Evolutionary conservation across 768 basidiomycete species (phyloP), one percentile per base, ranked within the genome.

Genomic region (Crucibulum laeve): DNA sequence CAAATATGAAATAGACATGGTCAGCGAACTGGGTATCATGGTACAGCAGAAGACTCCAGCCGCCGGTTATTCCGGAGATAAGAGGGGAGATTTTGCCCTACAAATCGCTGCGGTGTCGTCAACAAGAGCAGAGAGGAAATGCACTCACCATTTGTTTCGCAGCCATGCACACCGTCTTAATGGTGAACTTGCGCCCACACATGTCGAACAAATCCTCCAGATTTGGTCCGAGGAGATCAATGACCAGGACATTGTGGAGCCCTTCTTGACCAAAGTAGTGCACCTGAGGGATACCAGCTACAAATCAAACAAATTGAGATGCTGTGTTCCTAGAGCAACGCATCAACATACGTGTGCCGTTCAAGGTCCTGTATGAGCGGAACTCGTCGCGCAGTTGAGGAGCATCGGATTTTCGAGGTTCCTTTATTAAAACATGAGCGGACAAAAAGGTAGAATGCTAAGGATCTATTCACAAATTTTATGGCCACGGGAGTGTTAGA

Each of bases 231-330:
- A 99, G 76, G 23, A 99, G 75, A 68, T 99, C 95, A 48, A 94
- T 89, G 61, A 89, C 88, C 38, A 91, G 79, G 44, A 90, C 91
- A 64, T 99, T 99, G 70, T 99, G 96, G 32, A 98, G 76, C 11
- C 95, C 96, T 66, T 99, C 95, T 64, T 96, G 93, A 38, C 95
- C 95, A 57, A 98, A 99, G 73, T 99, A 88, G 68, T 98, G 92
- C 22, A 97, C 96, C 63, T 98, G 94, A 2, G 95, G 95, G 42
- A 99, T 90, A 43, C 95, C 95, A 51, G 83, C 95, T 98, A 63
- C 46, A 45, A 50, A 44, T 48, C 24, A 44, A 40, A 23, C 38
- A 23, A 46, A 49, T 46, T 40, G 22, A 15, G 5, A 28, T 10
- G 5, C 15, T 30, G n/a, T 10, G 8, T 24, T 8, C 23, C 14